These are phyloP conservation scores for Sordaria brevicollis DNA, from an alignment of 495 filamentous ascomycete genomes.

Conservation along the genomic window DNA sequence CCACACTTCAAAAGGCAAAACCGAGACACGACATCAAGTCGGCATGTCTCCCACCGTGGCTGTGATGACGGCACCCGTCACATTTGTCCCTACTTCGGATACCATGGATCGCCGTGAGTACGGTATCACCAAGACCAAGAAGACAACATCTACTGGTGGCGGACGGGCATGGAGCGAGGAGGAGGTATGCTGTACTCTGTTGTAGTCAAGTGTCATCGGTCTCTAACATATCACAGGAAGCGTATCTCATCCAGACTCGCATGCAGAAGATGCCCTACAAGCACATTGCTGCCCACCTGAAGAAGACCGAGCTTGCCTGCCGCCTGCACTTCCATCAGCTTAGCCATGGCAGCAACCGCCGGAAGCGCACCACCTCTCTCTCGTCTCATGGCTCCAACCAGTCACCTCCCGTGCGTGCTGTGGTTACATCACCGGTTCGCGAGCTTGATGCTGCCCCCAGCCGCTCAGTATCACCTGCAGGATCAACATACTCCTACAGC, in stretches of 20 bases:
- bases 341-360: slow-evolving; percentile 67
- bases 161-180: slow-evolving; percentile 70
- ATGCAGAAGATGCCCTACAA: slow-evolving; percentile 84
- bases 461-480: slow-evolving; percentile 28
- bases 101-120: slow-evolving; percentile 42
- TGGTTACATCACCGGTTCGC: slow-evolving; percentile 37
- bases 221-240: slow-evolving; percentile 44
- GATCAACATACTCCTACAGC: slow-evolving; percentile 26
- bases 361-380: slow-evolving; percentile 54
- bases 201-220: background rate
- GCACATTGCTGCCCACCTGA: slow-evolving; percentile 72
- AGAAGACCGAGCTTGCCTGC: slow-evolving; percentile 79
- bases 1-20: slow-evolving; percentile 3
- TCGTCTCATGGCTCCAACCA: slow-evolving; percentile 42
- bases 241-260: slow-evolving; percentile 74
- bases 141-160: slow-evolving; percentile 56
- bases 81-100: slow-evolving; percentile 38
- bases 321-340: slow-evolving; percentile 78
- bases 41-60: slow-evolving; percentile 40
- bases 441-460: slow-evolving; percentile 22
- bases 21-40: slow-evolving; percentile 3
- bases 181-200: slow-evolving; percentile 43
- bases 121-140: slow-evolving; percentile 49
- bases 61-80: slow-evolving; percentile 29
- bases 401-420: slow-evolving; percentile 35